A percentile compares a stretch with the other conserved stretches of the same genome.
Evolutionary conservation across 169 alveolate genomes (phyloP).

Genomic region (Plasmodium gaboni): DNA sequence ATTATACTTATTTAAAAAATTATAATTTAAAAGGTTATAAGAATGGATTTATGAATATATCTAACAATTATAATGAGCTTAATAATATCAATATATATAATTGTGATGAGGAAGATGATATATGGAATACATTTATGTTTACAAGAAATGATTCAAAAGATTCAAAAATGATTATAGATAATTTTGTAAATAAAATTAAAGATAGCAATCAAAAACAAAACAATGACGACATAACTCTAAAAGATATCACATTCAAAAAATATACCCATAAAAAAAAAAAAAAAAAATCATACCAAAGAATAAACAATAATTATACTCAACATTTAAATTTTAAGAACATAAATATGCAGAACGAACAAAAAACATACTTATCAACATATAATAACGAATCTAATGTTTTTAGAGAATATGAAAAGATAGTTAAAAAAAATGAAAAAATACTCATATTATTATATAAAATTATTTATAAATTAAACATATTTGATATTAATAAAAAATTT

Average conservation of each 20-base stretch:
- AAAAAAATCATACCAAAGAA: not conserved
- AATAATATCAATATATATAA: not conserved
- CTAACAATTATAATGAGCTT: too few relatives aligned
- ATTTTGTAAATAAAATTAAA: slow-evolving; percentile 17
- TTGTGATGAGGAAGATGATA: not conserved
- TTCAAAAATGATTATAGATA: slow-evolving; percentile 9
- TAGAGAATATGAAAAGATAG: slow-evolving; percentile 2
- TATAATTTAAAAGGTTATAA: too few relatives aligned
- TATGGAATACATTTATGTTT: not conserved
- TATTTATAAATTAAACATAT: slow-evolving; percentile 11
- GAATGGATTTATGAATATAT: too few relatives aligned
- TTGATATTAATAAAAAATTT: not conserved
- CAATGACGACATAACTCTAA: not conserved
- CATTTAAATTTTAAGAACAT: not conserved
- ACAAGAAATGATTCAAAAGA: slow-evolving; percentile 14
- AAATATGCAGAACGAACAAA: not conserved
- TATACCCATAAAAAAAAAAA: not conserved
- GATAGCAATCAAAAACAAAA: not conserved
- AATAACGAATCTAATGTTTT: not conserved
- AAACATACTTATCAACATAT: not conserved
- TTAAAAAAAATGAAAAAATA: slow-evolving; percentile 17
- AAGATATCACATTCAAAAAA: not conserved
- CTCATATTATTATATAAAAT: slow-evolving; percentile 15
- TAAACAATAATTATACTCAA: not conserved
- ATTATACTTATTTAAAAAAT: too few relatives aligned